Evolutionary conservation across 2,329 filamentous ascomycete species (phyloP).

Genomic region (Ophiocordyceps australis): DNA sequence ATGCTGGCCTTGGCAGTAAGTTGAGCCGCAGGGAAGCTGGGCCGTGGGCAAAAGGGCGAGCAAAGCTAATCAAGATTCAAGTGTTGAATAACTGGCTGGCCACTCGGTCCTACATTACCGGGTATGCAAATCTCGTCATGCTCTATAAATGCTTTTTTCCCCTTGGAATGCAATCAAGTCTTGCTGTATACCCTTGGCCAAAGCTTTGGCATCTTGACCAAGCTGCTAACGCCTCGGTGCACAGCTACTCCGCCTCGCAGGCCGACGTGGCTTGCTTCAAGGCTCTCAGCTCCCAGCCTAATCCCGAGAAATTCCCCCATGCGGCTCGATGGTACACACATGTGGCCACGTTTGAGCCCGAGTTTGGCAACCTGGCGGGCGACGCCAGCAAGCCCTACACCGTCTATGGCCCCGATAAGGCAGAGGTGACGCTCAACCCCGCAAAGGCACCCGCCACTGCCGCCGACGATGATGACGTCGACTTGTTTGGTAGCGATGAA

Average conservation of each 20-base stretch:
- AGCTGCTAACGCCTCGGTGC: slow-evolving; percentile 1
- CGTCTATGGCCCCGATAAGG: slow-evolving; percentile 73
- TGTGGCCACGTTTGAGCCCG: slow-evolving; percentile 79
- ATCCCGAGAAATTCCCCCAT: slow-evolving; percentile 76
- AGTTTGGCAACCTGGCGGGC: slow-evolving; percentile 81
- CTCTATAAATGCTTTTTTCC: too few species aligned
- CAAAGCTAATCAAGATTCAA: too few species aligned
- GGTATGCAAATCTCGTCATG: slow-evolving; percentile 34
- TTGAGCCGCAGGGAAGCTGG: too few species aligned
- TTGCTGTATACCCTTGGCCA: too few species aligned
- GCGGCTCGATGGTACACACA: slow-evolving; percentile 98
- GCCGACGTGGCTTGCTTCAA: slow-evolving; percentile 95
- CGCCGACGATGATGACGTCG: slow-evolving; percentile 68
- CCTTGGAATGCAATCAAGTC: too few species aligned
- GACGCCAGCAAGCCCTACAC: slow-evolving; percentile 80
- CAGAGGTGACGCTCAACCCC: slow-evolving; percentile 65
- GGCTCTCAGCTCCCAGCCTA: slow-evolving; percentile 59
- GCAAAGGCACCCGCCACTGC: slow-evolving; percentile 59
- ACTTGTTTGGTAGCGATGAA: slow-evolving; percentile 84
- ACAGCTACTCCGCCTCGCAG: slow-evolving; percentile 54
- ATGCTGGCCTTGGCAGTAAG: slow-evolving; percentile 31
- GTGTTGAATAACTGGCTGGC: slow-evolving; percentile 52
- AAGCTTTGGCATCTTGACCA: not conserved
- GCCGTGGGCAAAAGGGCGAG: too few species aligned
- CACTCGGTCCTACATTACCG: slow-evolving; percentile 61